These are phyloP conservation scores for Leccinum subtestaceum DNA, from an alignment of 768 basidiomycete species.

Conservation along the genomic window DNA sequence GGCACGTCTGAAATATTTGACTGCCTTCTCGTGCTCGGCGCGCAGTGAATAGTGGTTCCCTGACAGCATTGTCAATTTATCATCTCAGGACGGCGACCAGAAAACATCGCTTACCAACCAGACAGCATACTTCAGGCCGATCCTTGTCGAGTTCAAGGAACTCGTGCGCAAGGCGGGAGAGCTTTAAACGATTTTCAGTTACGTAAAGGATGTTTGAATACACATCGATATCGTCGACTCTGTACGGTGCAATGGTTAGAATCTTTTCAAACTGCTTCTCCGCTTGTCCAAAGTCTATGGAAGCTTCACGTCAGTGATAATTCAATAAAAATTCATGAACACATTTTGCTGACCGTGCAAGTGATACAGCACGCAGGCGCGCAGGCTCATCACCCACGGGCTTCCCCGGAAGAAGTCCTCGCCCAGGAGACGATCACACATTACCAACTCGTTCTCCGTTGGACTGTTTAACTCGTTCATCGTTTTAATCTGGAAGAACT, in stretches of 20 bases:
- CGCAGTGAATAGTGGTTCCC: constrained; percentile 98
- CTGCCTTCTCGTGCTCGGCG: constrained; percentile 92
- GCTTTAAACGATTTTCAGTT: constrained; percentile 81
- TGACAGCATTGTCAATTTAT: constrained; percentile 31
- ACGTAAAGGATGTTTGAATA: constrained; percentile 98
- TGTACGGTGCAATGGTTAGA: constrained; percentile 74
- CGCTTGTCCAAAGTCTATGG: constrained; percentile 81
- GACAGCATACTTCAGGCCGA: constrained; percentile 92
- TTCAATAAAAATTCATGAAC: background rate
- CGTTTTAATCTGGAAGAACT: constrained; percentile 84
- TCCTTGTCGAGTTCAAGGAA: constrained; percentile 88
- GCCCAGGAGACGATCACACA: constrained; percentile 75
- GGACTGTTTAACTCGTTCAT: constrained; percentile 88
- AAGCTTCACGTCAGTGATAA: constrained; percentile 5
- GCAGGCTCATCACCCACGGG: constrained; percentile 81
- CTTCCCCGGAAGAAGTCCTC: constrained; percentile 76
- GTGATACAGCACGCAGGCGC: constrained; percentile 86
- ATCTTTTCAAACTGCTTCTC: constrained; percentile 85
- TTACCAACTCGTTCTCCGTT: constrained; percentile 76
- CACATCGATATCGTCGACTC: constrained; percentile 93
- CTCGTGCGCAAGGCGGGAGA: constrained; percentile 89
- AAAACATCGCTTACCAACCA: constrained; percentile 67
- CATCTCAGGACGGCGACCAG: background rate
- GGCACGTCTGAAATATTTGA: constrained; percentile 91
- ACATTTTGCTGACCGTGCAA: constrained; percentile 64